These are phyloP conservation scores for Taphrina sp. DNA, from an alignment of 1,139 yeast species.

Conservation along the genomic window DNA sequence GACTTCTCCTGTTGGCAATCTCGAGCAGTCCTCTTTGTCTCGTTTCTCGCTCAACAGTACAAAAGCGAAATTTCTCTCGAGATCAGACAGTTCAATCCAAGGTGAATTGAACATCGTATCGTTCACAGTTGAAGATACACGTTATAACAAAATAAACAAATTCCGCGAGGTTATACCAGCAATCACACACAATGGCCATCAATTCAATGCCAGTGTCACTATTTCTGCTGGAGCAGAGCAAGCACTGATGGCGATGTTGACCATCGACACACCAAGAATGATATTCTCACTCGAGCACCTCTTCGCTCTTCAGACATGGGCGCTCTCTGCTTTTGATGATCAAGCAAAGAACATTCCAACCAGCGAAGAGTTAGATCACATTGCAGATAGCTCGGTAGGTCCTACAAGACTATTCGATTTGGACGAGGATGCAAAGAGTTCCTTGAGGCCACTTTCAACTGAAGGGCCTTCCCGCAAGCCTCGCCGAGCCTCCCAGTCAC, in stretches of 20 bases:
- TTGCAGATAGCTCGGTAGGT: not conserved
- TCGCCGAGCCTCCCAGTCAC: not conserved
- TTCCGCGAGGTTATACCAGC: slow-evolving; percentile 81
- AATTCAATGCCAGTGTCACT: slow-evolving; percentile 59
- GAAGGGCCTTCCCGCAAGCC: not conserved
- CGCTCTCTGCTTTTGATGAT: slow-evolving; percentile 47
- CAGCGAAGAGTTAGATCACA: not conserved
- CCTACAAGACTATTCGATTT: slow-evolving; percentile 2
- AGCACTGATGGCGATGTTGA: slow-evolving; percentile 56
- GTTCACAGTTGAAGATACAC: slow-evolving; percentile 72
- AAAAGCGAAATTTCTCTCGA: slow-evolving; percentile 53
- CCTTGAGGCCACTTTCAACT: not conserved
- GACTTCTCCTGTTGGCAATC: slow-evolving; percentile 42
- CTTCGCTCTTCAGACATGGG: slow-evolving; percentile 69
- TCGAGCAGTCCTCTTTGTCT: slow-evolving; percentile 54
- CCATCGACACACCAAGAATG: slow-evolving; percentile 76
- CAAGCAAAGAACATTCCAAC: not conserved
- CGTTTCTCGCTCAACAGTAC: slow-evolving; percentile 63
- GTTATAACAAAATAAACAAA: slow-evolving; percentile 61
- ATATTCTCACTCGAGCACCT: slow-evolving; percentile 83
- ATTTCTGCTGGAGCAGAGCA: slow-evolving; percentile 50
- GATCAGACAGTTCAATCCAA: slow-evolving; percentile 56
- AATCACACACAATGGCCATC: slow-evolving; percentile 61
- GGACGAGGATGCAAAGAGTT: not conserved
- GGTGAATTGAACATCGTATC: slow-evolving; percentile 67